Base-by-base conservation (phyloP, 2,329 filamentous ascomycete genomes). In the Ilyonectria mors-panacis region DNA sequence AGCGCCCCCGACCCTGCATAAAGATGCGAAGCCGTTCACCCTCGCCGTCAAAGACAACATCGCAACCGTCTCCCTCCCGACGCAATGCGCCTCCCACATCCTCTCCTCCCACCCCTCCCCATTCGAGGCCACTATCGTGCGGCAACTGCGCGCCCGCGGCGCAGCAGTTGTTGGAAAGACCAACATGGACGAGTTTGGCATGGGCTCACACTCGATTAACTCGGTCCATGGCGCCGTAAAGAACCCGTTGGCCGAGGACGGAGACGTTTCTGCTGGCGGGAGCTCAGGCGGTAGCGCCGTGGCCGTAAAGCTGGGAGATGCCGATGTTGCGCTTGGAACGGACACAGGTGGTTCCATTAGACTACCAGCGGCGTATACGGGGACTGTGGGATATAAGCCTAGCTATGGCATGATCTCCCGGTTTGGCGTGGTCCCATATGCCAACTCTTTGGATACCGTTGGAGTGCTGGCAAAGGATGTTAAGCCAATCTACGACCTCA, bases 141-240 rank as follows among this genome's bases (percentile, higher is more conserved):
- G 86, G 58, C 88, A 91, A 73, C 85, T 98, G 37, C 87, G 88
- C 63, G 78, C 83, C 30, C 85, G 87, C 6, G 92, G 92, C 47
- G 90, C 89, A 6, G 79, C 87, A 6, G 79, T 95, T 2, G 85
- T 91, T 1, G 92, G 92, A 7, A 97, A 97, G 81, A 95, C 94
- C 2, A 97, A 97, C 78, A 90, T 98, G 85, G 96, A 98, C 81
- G 96, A 97, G 78, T 97, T 97, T 78, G 94, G 95, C 30, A 97
- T 97, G 95, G 94, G 94, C 2, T 97, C 94, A 9, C 92, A 97
- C 74, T 95, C 94, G 2, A 83, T 83, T 58, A 90, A 91, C 75
- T 94, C 94, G 1, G 81, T 85, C 61, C 89, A 91, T 73, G 93
- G 93, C 1, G 78, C 88, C 1, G 92, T 95, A 5, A 83, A 79